phyloP scores from a whole-genome alignment of 1,139 yeast species.

The Magnusiomyces sp. region DNA sequence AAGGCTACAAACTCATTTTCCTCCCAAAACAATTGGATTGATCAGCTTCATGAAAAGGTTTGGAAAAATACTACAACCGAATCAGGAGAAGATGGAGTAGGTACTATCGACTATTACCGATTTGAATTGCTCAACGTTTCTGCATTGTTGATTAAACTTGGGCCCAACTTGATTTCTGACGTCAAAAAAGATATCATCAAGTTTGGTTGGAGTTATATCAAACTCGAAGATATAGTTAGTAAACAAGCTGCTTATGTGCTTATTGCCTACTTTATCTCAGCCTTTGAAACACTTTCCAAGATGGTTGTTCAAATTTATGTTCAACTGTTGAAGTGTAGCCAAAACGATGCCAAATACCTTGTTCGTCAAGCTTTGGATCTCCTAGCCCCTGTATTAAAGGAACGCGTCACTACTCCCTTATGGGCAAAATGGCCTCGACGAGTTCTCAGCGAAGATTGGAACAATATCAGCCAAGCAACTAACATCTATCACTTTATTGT shows the following conservation, averaged over 20 bases:
- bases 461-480: constrained; percentile 70
- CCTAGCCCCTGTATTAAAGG: constrained; percentile 81
- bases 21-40: constrained; percentile 47
- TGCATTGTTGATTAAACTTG: constrained; percentile 62
- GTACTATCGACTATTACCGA: constrained; percentile 65
- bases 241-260: constrained; percentile 92
- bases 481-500: constrained; percentile 87
- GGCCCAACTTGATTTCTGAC: constrained; percentile 52
- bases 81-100: constrained; percentile 47
- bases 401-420: constrained; percentile 55
- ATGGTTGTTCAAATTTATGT: constrained; percentile 89
- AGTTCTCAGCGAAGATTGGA: constrained; percentile 84
- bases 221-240: constrained; percentile 78
- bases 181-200: constrained; percentile 80
- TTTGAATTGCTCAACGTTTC: constrained; percentile 77
- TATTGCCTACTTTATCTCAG: constrained; percentile 76
- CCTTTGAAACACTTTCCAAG: constrained; percentile 83
- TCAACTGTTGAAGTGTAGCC: constrained; percentile 78
- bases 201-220: constrained; percentile 90
- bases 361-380: constrained; percentile 84
- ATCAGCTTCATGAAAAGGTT: constrained; percentile 48
- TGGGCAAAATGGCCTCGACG: constrained; percentile 97
- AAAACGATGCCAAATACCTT: constrained; percentile 72
- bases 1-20: constrained; percentile 23
- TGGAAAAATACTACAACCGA: constrained; percentile 60